Conservation (phyloP, 169 alveolate species). For the Cryptosporidium ubiquitum region DNA sequence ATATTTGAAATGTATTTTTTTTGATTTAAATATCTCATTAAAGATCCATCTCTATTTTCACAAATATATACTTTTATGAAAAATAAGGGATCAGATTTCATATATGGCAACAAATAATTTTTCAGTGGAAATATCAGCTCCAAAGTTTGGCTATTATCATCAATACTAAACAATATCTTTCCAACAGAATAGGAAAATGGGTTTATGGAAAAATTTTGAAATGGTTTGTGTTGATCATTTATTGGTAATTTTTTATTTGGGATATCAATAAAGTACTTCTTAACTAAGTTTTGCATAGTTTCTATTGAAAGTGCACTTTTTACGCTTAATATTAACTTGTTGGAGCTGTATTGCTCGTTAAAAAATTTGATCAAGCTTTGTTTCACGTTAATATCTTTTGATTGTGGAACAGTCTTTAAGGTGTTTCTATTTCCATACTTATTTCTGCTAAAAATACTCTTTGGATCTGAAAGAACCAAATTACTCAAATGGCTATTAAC, state of each 20-base stretch:
- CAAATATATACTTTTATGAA: background rate
- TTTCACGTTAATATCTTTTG: background rate
- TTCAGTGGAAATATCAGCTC: conserved; percentile 3
- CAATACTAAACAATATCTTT: background rate
- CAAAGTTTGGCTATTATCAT: background rate
- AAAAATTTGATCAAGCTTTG: background rate
- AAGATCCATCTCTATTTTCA: background rate
- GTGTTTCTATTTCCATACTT: conserved; percentile 2
- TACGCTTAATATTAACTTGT: background rate
- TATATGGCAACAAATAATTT: conserved; percentile 3
- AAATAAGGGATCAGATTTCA: conserved; percentile 25
- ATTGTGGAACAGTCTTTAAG: background rate
- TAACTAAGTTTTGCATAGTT: conserved; percentile 1
- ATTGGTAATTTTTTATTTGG: conserved; percentile 17
- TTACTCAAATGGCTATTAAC: background rate
- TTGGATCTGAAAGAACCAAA: background rate
- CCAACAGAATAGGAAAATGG: conserved; percentile 16
- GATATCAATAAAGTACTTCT: background rate
- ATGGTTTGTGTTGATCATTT: background rate
- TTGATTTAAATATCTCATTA: background rate
- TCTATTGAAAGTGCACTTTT: background rate
- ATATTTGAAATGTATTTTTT: background rate
- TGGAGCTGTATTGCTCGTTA: conserved; percentile 29
- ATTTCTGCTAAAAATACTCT: background rate
- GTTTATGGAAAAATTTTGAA: background rate